Evolutionary conservation across 768 basidiomycete genomes (phyloP).

Genomic region (Lentinula boryana): DNA sequence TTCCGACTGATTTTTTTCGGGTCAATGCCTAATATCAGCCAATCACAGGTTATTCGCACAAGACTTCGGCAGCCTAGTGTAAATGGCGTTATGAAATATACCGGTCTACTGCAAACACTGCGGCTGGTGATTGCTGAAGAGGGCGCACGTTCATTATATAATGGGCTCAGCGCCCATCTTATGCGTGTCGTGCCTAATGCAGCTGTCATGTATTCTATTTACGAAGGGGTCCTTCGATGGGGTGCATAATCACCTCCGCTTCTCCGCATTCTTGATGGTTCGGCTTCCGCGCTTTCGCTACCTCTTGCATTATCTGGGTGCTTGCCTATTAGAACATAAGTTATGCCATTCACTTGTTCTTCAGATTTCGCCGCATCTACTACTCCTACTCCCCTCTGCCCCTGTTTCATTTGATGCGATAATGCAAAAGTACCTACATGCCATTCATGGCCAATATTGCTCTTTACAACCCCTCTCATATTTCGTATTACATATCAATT

Average conservation of each 20-base stretch:
- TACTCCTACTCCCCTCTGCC: no score
- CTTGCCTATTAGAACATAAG: background rate
- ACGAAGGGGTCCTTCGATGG: conserved; percentile 78
- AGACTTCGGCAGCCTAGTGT: conserved; percentile 85
- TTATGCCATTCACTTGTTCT: background rate
- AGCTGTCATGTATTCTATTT: conserved; percentile 94
- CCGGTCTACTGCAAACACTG: conserved; percentile 79
- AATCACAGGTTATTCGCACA: conserved; percentile 76
- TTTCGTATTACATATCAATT: background rate
- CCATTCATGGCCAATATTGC: background rate
- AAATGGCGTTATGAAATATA: conserved; percentile 77
- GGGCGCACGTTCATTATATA: conserved; percentile 79
- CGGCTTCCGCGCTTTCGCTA: background rate
- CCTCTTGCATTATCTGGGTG: background rate
- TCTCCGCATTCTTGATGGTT: background rate
- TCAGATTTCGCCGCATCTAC: no score
- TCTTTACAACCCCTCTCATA: background rate
- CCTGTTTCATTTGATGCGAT: background rate
- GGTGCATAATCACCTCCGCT: conserved; percentile 7
- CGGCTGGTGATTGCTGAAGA: conserved; percentile 85
- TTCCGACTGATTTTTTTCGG: background rate
- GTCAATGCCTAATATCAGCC: conserved; percentile 3
- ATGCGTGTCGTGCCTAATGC: conserved; percentile 98
- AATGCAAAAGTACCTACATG: background rate
- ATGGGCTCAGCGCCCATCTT: conserved; percentile 90